phyloP scores from a whole-genome alignment of 306 rosid species.

The Dryas octopetala region DNA sequence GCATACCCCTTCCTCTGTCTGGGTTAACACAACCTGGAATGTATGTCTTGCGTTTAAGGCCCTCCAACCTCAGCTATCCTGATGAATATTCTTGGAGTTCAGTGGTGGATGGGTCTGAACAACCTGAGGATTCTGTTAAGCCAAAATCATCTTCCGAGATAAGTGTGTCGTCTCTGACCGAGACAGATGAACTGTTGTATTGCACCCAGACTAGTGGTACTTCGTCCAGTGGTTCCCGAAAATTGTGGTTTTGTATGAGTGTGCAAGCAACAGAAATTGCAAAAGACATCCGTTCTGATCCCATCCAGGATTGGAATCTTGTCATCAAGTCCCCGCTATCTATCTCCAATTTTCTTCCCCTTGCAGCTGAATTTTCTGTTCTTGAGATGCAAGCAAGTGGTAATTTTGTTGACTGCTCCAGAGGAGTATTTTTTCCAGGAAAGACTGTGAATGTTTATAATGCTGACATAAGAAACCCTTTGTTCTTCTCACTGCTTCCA shows the following conservation, averaged over 20 bases:
- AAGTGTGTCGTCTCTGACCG: conserved; percentile 68
- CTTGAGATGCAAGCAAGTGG: conserved; percentile 81
- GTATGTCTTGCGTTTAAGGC: conserved; percentile 71
- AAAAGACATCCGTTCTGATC: conserved; percentile 83
- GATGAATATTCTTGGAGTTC: conserved; percentile 84
- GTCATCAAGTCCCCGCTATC: conserved; percentile 79
- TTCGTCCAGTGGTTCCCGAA: conserved; percentile 58
- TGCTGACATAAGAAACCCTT: conserved; percentile 88
- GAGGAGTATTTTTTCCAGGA: conserved; percentile 80
- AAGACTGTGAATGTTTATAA: conserved; percentile 63
- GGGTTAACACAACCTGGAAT: conserved; percentile 62
- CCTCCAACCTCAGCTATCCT: conserved; percentile 44
- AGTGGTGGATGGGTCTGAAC: conserved; percentile 49
- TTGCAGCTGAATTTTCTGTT: conserved; percentile 85
- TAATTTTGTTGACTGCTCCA: conserved; percentile 64
- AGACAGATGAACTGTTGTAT: conserved; percentile 75
- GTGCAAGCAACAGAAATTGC: conserved; percentile 86
- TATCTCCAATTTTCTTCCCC: conserved; percentile 88
- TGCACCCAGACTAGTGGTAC: conserved; percentile 68
- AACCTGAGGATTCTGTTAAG: conserved; percentile 42
- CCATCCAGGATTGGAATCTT: conserved; percentile 96
- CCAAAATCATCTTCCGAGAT: conserved; percentile 46
- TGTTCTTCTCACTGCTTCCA: conserved; percentile 88
- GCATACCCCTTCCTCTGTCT: conserved; percentile 67
- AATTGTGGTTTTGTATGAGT: conserved; percentile 83